A percentile compares a stretch with the other conserved stretches of the same genome.
Evolutionary conservation across 805 yeast species (phyloP).

Genomic region (Ogataea ramenticola): DNA sequence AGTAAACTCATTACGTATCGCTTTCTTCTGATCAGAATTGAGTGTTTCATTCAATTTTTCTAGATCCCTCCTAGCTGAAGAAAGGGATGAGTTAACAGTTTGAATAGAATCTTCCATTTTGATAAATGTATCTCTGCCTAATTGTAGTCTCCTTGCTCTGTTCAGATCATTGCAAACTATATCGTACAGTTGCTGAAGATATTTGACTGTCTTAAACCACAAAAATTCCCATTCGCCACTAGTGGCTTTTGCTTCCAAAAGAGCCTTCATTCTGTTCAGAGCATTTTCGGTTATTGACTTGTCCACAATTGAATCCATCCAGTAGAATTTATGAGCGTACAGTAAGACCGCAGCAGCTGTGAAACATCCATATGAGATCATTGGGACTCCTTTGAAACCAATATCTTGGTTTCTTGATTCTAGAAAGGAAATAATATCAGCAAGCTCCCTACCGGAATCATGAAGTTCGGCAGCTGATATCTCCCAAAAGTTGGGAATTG

Average conservation of each 20-base stretch:
- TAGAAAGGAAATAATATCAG: neutral
- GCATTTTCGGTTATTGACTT: neutral
- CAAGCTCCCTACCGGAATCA: conserved; percentile 5
- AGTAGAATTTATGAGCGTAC: conserved; percentile 6
- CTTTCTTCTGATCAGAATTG: too few species aligned
- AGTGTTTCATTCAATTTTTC: neutral
- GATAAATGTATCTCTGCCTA: conserved; percentile 3
- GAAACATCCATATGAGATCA: conserved; percentile 5
- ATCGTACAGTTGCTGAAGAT: conserved; percentile 4
- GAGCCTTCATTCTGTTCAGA: conserved; percentile 1
- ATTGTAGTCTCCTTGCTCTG: conserved; percentile 3
- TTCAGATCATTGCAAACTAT: conserved; percentile 2
- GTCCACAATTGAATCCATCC: conserved; percentile 4
- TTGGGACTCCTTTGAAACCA: conserved; percentile 1
- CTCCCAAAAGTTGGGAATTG: conserved; percentile 1
- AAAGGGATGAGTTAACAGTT: conserved; percentile 3
- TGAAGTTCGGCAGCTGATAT: neutral
- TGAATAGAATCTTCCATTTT: conserved; percentile 6
- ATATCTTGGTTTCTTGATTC: neutral
- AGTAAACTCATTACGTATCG: neutral
- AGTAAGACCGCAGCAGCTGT: conserved; percentile 3
- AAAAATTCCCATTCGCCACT: conserved; percentile 2
- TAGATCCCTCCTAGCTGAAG: conserved; percentile 2
- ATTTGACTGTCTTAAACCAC: conserved; percentile 2
- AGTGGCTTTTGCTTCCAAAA: neutral